Evolutionary conservation across 2,329 filamentous ascomycete genomes (phyloP).

Genomic region (Shiraia sp.): DNA sequence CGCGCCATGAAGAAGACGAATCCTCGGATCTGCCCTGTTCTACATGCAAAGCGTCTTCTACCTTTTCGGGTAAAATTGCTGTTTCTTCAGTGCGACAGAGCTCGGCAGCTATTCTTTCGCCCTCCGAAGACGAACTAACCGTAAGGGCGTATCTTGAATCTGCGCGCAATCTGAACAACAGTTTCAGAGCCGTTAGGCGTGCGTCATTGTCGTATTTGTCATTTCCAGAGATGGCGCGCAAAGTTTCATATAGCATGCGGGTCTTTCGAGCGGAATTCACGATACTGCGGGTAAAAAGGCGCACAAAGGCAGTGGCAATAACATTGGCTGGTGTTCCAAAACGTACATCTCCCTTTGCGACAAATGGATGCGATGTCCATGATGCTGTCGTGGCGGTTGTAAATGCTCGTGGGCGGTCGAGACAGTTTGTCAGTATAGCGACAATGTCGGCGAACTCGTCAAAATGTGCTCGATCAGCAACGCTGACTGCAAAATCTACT

Average conservation of each 20-base stretch:
- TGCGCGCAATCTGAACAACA: slow-evolving; percentile 77
- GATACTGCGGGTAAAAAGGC: slow-evolving; percentile 76
- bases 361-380: slow-evolving; percentile 22
- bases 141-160: slow-evolving; percentile 80
- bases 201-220: slow-evolving; percentile 42
- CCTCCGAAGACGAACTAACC: slow-evolving; percentile 71
- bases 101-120: slow-evolving; percentile 70
- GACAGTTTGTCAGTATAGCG: slow-evolving; percentile 48
- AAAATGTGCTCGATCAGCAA: slow-evolving; percentile 64
- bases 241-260: slow-evolving; percentile 47
- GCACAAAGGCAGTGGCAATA: slow-evolving; percentile 70
- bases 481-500: slow-evolving; percentile 66
- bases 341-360: slow-evolving; percentile 14
- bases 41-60: slow-evolving; percentile 41
- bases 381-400: slow-evolving; percentile 19
- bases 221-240: slow-evolving; percentile 38
- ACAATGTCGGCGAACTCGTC: slow-evolving; percentile 58
- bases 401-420: slow-evolving; percentile 25
- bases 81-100: slow-evolving; percentile 67
- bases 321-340: slow-evolving; percentile 66
- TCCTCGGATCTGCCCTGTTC: slow-evolving; percentile 35
- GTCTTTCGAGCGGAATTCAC: slow-evolving; percentile 68
- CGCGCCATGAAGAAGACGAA: slow-evolving; percentile 28
- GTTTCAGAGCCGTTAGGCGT: slow-evolving; percentile 43
- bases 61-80: slow-evolving; percentile 49